These are phyloP conservation scores for Linanthus parryae DNA, from an alignment of 148 eudicot species.

Conservation along the genomic window DNA sequence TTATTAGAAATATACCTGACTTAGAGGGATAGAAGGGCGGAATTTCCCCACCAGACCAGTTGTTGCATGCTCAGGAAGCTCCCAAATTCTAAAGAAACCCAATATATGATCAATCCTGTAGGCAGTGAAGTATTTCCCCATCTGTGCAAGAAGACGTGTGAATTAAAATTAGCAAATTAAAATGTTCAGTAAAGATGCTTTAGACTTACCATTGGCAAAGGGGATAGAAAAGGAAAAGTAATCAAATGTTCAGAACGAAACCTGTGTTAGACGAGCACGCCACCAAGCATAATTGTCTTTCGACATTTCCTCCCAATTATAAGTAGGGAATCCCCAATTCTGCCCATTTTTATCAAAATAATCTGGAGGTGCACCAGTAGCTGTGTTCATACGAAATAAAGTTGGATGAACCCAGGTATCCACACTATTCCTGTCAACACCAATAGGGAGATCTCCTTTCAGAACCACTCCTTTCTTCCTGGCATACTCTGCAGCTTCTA, in stretches of 20 bases:
- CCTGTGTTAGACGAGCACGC: slow-evolving; percentile 97
- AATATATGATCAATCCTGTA: slow-evolving; percentile 91
- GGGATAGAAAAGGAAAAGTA: neutral
- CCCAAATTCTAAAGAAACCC: slow-evolving; percentile 99
- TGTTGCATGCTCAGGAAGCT: slow-evolving; percentile 91
- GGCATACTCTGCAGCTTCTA: slow-evolving; percentile 90
- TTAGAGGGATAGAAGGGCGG: slow-evolving; percentile 88
- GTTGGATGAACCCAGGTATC: slow-evolving; percentile 97
- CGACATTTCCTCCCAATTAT: slow-evolving; percentile 99
- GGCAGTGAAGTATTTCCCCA: slow-evolving; percentile 95
- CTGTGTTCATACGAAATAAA: slow-evolving; percentile 91
- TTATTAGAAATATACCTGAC: slow-evolving; percentile 43
- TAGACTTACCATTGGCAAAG: no score
- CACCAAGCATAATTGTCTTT: slow-evolving; percentile 98
- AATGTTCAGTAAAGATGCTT: no score
- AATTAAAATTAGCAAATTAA: no score
- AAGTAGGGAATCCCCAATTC: slow-evolving; percentile 98
- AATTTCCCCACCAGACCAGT: slow-evolving; percentile 97
- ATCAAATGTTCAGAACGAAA: slow-evolving; percentile 12
- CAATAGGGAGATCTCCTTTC: slow-evolving; percentile 97
- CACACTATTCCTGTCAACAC: slow-evolving; percentile 91
- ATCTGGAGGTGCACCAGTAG: slow-evolving; percentile 99
- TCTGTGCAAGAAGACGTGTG: slow-evolving; percentile 35
- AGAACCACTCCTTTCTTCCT: slow-evolving; percentile 77
- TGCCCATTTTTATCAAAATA: slow-evolving; percentile 99